Base-by-base conservation (phyloP, 2,329 filamentous ascomycete genomes). In the Passalora sequoiae region DNA sequence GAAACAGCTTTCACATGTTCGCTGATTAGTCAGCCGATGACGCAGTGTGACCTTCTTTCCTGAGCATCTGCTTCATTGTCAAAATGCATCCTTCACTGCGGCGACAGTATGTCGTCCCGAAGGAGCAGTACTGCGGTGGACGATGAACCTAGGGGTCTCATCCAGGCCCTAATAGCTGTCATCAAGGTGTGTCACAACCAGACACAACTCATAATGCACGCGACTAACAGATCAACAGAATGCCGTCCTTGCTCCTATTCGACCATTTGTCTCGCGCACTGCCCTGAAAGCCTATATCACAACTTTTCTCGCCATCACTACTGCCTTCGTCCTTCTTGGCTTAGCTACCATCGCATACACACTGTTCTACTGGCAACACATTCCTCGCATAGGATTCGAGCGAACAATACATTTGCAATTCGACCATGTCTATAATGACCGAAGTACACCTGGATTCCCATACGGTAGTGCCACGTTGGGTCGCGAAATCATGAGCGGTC, bases 321-420 rank as follows among this genome's bases (percentile, higher is more conserved):
- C 79, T 16, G 74, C 75, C 3, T 53, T 74, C 12, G 51, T 76
- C 29, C 73, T 86, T 38, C 66, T 84, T 31, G 71, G 69, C 27
- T 62, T 80, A 15, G 80, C 83, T 4, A 65, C 74, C 5, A 59
- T 77, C 28, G 79, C 80, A 24, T 86, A 86, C 60, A 69, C 71
- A 25, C 66, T 81, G 13, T 86, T 87, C 67, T 86, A 86, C 68
- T 73, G 75, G 63, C 75, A 73, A 49, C 85, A 81, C 65, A 77
- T 87, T 16, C 83, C 83, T 1, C 74, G 78, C 40, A 76, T 82
- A 51, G 77, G 79, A 42, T 72, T 85, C 47, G 68, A 74, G 48
- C 71, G 76, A n/a, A 69, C 73, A 4, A 70, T 86, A 6, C 78
- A 85, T 65, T 66, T 86, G 15, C 80, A 85, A 63, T 86, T 80